Percentiles rank a stretch among this genome's conserved stretches.
These are phyloP conservation scores for Colletotrichum sp. DNA, from an alignment of 2,329 filamentous ascomycete genomes.

Conservation along the genomic window DNA sequence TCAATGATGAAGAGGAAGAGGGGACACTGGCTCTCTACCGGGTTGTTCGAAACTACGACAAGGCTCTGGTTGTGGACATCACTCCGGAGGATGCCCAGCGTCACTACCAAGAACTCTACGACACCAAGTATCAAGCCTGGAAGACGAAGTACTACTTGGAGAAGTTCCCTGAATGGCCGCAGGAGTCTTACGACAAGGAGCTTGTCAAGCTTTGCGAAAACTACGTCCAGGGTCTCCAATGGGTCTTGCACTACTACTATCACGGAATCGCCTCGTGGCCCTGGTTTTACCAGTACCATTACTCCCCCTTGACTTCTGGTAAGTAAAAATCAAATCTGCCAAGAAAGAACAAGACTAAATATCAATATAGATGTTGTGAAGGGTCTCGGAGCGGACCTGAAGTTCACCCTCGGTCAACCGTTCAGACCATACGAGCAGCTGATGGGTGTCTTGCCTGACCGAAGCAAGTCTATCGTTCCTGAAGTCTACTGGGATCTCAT, in stretches of 20 bases:
- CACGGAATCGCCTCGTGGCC: conserved; percentile 97
- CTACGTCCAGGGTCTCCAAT: conserved; percentile 96
- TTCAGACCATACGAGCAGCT: conserved; percentile 96
- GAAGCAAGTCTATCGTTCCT: conserved; percentile 96
- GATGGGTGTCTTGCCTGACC: conserved; percentile 97
- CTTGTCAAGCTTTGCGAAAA: conserved; percentile 87
- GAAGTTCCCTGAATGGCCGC: conserved; percentile 87
- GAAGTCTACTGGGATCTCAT: conserved; percentile 87
- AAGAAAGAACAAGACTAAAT: conserved; percentile 50
- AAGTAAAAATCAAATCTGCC: conserved; percentile 25
- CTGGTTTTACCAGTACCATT: conserved; percentile 97
- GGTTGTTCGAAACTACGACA: conserved; percentile 89
- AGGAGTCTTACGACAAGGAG: conserved; percentile 77
- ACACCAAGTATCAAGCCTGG: conserved; percentile 89
- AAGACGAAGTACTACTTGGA: conserved; percentile 91
- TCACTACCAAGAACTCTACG: conserved; percentile 83
- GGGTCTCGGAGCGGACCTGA: conserved; percentile 83
- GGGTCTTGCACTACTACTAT: conserved; percentile 99
- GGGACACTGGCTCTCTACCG: conserved; percentile 85
- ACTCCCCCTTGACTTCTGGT: conserved; percentile 94
- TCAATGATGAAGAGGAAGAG: conserved; percentile 79
- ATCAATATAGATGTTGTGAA: conserved; percentile 77
- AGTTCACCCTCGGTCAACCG: conserved; percentile 93
- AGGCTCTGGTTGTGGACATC: conserved; percentile 82
- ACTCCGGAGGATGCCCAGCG: conserved; percentile 80